A percentile compares a stretch with the other conserved stretches of the same genome.
Conservation (phyloP, 2,329 filamentous ascomycete species). For the Cladophialophora carrionii region DNA sequence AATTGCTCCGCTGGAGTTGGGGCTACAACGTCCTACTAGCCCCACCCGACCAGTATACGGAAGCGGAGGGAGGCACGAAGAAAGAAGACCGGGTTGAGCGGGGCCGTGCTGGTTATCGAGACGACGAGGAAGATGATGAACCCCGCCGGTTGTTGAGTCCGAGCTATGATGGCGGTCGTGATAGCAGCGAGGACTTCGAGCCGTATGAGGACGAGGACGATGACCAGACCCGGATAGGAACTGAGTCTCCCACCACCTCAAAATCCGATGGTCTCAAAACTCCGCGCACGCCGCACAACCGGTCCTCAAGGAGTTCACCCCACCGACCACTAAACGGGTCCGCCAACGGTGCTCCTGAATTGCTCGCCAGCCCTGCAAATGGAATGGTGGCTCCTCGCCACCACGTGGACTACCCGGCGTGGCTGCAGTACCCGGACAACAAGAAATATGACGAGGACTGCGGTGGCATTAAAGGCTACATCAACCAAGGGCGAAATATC, state of each 20-base stretch:
- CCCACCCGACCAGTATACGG: constrained; percentile 65
- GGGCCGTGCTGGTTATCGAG: constrained; percentile 48
- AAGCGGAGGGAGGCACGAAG: constrained; percentile 47
- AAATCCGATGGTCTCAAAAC: constrained; percentile 38
- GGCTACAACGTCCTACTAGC: constrained; percentile 94
- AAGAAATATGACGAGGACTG: constrained; percentile 40
- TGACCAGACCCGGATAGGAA: constrained; percentile 35
- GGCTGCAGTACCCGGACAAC: constrained; percentile 54
- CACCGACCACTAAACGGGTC: constrained; percentile 24
- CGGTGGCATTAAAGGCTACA: constrained; percentile 39
- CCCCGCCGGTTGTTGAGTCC: constrained; percentile 33
- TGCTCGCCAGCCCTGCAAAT: constrained; percentile 52
- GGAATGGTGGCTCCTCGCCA: constrained; percentile 51
- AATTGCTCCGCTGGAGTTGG: constrained; percentile 96
- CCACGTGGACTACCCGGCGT: constrained; percentile 60
- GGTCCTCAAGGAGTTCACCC: constrained; percentile 33
- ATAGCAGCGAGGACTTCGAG: constrained; percentile 31
- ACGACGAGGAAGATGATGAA: constrained; percentile 45
- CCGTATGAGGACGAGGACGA: constrained; percentile 33
- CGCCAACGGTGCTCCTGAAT: constrained; percentile 28
- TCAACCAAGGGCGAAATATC: constrained; percentile 41
- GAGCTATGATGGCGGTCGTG: constrained; percentile 25
- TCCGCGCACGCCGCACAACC: constrained; percentile 32
- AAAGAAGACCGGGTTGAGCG: constrained; percentile 44
- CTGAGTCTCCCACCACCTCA: constrained; percentile 35